Evolutionary conservation across 768 basidiomycete species (phyloP).

Genomic region (Pleurotus ostreatus): DNA sequence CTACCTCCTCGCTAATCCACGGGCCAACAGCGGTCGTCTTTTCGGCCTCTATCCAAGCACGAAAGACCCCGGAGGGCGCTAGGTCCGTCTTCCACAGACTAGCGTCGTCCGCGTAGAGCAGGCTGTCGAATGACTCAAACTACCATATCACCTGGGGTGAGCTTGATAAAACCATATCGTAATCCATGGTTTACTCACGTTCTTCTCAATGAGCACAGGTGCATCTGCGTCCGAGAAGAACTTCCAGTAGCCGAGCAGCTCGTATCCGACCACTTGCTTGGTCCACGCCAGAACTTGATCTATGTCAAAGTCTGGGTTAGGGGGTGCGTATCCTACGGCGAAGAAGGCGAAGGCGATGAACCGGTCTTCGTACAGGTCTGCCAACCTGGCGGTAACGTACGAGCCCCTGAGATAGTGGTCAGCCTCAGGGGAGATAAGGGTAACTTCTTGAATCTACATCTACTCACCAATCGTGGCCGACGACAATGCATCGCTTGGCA

Average conservation of each 20-base stretch:
- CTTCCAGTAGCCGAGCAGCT: conserved; percentile 30
- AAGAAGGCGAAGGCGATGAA: conserved; percentile 38
- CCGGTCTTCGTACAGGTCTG: conserved; percentile 32
- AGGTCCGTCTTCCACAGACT: conserved; percentile 32
- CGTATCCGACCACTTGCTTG: conserved; percentile 22
- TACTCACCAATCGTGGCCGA: conserved; percentile 42
- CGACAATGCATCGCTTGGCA: conserved; percentile 26
- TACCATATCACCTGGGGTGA: conserved; percentile 8
- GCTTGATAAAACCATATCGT: no score
- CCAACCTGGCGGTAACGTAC: conserved; percentile 27
- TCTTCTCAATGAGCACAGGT: conserved; percentile 27
- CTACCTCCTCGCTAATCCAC: neutral
- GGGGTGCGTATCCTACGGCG: conserved; percentile 29
- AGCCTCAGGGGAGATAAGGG: neutral
- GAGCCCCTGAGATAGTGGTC: conserved; percentile 30
- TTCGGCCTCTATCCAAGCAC: conserved; percentile 28
- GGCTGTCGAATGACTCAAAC: conserved; percentile 35
- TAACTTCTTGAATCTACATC: neutral
- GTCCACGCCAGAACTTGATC: conserved; percentile 13
- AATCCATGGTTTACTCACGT: no score
- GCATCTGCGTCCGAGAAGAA: conserved; percentile 33
- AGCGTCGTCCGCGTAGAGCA: conserved; percentile 28
- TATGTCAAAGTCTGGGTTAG: conserved; percentile 12
- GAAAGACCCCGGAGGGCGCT: conserved; percentile 30
- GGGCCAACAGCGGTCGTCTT: conserved; percentile 20